Base-by-base conservation (phyloP, 2,329 filamentous ascomycete genomes). In the Apiospora pterosperma region DNA sequence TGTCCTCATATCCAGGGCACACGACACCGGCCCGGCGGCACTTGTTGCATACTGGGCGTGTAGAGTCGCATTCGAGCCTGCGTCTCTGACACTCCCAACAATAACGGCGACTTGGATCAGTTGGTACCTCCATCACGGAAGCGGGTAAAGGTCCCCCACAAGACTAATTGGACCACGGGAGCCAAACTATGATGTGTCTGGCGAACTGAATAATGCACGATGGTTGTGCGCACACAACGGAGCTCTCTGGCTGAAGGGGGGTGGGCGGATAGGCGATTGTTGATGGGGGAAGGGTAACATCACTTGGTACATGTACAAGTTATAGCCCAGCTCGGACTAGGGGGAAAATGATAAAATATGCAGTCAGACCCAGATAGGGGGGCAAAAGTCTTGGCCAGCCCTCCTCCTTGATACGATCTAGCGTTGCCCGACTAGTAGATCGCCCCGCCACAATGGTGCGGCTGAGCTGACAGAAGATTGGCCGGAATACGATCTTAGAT, bases 71-170 rank as follows among this genome's bases (percentile, higher is more conserved):
- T n/a, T 78, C 78, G 8, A 80, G 67, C 8, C 74, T 68, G 2
- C 78, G 77, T n/a, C 78, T 75, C 25, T 72, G 76, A 64, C 79
- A 81, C 65, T 80, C 79, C 79, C 78, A 81, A 67, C 79, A 81
- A 62, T 79, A 76, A 59, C 68, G 72, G 36, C 48, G 48, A 28
- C 6, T 65, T 66, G 39, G 16, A 48, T 63, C 59, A 31, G 39
- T 23, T 31, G 25, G 31, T 55, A 25, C 16, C 31, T 55, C 48
- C 48, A 55, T 55, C 3, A 16, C 28, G n/a, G 25, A n/a, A n/a
- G 28, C 28, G 48, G 28, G 8, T 12, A n/a, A 11, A 34, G 2
- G 4, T 2, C 44, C 23, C 23, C 12, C 23, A 28, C 48, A 31
- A 11, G 16, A 19, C 28, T 55, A n/a, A 55, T n/a, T 34, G 28